These are phyloP conservation scores for Arthrocladium fulminans DNA, from an alignment of 2,329 filamentous ascomycete species.

Conservation along the genomic window DNA sequence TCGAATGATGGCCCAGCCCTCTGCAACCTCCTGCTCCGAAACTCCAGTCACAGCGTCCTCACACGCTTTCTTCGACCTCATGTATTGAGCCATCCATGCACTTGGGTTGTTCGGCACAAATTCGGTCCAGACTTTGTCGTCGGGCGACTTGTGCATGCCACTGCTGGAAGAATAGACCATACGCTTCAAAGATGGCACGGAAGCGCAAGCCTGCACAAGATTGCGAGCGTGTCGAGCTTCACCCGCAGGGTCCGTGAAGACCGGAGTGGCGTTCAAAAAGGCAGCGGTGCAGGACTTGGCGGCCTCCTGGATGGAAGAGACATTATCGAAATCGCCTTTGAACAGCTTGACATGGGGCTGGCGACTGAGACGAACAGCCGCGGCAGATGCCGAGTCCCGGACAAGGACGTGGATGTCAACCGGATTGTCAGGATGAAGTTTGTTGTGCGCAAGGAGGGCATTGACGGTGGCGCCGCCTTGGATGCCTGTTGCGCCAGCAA, in stretches of 20 bases:
- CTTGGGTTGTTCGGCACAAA: constrained; percentile 1
- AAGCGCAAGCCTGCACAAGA: constrained; percentile 8
- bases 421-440: constrained; percentile 8
- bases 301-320: constrained; percentile 8
- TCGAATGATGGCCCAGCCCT: constrained; percentile 8
- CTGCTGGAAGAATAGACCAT: constrained; percentile 7
- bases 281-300: constrained; percentile 7
- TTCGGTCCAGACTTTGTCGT: constrained; percentile 1
- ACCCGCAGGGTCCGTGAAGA: constrained; percentile 8
- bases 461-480: constrained; percentile 31
- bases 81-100: not conserved
- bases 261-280: constrained; percentile 11
- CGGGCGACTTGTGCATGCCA: not conserved
- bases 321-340: constrained; percentile 48
- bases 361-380: constrained; percentile 40
- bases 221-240: constrained; percentile 11
- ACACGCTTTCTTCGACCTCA: not conserved
- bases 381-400: constrained; percentile 42
- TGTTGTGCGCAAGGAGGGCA: constrained; percentile 21
- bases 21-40: not conserved
- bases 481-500: constrained; percentile 33
- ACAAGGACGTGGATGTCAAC: constrained; percentile 52
- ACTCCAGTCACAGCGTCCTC: not conserved
- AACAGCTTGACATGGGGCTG: constrained; percentile 45
- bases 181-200: constrained; percentile 5